Conservation (phyloP, 768 basidiomycete genomes). For the Hypholoma fasciculare region DNA sequence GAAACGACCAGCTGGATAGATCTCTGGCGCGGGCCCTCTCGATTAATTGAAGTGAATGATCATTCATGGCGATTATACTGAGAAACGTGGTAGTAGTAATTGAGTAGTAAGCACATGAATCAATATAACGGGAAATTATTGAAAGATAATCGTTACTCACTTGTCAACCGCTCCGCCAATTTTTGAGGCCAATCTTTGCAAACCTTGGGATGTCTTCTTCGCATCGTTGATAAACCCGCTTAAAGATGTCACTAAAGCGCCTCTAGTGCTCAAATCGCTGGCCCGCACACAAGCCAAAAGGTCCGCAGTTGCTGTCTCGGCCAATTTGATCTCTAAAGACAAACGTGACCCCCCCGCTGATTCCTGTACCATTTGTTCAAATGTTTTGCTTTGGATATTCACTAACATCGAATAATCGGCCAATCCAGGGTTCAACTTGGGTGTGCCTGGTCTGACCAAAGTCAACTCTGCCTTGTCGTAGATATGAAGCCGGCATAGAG, state of each 20-base stretch:
- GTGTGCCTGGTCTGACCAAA: no score
- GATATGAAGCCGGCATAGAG: no score
- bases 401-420: slow-evolving; percentile 64
- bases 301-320: slow-evolving; percentile 76
- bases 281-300: slow-evolving; percentile 59
- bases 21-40: slow-evolving; percentile 38
- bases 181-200: slow-evolving; percentile 64
- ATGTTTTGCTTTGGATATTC: slow-evolving; percentile 57
- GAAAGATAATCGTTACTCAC: slow-evolving; percentile 39
- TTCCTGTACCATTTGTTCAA: slow-evolving; percentile 63
- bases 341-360: slow-evolving; percentile 58
- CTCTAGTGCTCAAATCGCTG: slow-evolving; percentile 62
- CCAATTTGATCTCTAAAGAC: slow-evolving; percentile 70
- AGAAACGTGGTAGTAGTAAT: no score
- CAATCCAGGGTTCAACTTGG: no score
- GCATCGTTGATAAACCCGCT: slow-evolving; percentile 60
- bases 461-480: no score
- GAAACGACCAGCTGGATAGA: slow-evolving; percentile 26
- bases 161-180: slow-evolving; percentile 75
- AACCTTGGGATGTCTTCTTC: slow-evolving; percentile 53
- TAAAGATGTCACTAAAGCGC: slow-evolving; percentile 55
- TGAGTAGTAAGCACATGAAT: no score
- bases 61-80: slow-evolving; percentile 75
- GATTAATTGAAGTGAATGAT: slow-evolving; percentile 65
- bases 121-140: neutral